Conservation (phyloP, 192 early-diverging fungal genomes). For the Linnemannia exigua region DNA sequence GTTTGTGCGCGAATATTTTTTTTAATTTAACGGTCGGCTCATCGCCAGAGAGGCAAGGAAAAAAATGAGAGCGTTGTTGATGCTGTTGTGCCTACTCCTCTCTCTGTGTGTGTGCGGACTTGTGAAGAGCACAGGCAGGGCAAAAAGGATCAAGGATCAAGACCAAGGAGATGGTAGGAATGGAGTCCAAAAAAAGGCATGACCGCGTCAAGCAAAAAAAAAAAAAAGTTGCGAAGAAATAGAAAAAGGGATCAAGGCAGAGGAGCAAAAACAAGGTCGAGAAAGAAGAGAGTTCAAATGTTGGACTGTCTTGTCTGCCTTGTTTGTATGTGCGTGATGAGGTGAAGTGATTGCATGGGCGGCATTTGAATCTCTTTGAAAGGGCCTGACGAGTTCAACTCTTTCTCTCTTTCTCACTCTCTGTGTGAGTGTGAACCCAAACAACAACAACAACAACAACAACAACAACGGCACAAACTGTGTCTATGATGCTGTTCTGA, state of each 20-base stretch:
- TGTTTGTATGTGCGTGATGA: neutral
- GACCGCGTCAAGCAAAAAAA: constrained; percentile 5
- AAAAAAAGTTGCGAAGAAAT: neutral
- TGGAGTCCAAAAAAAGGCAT: constrained; percentile 47
- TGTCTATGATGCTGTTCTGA: neutral
- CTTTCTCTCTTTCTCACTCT: neutral
- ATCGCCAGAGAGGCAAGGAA: neutral
- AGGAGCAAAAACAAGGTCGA: neutral
- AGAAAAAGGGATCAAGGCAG: neutral
- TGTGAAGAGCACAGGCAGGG: neutral
- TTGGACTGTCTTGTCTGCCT: neutral
- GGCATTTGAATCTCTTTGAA: neutral
- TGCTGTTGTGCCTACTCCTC: too few relatives aligned
- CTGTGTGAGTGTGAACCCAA: neutral
- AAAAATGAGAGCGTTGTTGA: constrained; percentile 13
- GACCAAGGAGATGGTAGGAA: constrained; percentile 11
- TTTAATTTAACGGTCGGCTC: neutral
- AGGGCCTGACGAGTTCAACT: neutral
- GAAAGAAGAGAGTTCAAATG: neutral
- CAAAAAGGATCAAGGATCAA: neutral
- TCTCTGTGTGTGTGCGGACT: neutral
- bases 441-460: too few relatives aligned
- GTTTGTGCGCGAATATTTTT: constrained; percentile 12
- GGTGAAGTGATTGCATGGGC: neutral
- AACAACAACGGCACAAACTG: too few relatives aligned